Conservation (phyloP, 1,284 basidiomycete genomes). For the Sanghuangporus baumii region DNA sequence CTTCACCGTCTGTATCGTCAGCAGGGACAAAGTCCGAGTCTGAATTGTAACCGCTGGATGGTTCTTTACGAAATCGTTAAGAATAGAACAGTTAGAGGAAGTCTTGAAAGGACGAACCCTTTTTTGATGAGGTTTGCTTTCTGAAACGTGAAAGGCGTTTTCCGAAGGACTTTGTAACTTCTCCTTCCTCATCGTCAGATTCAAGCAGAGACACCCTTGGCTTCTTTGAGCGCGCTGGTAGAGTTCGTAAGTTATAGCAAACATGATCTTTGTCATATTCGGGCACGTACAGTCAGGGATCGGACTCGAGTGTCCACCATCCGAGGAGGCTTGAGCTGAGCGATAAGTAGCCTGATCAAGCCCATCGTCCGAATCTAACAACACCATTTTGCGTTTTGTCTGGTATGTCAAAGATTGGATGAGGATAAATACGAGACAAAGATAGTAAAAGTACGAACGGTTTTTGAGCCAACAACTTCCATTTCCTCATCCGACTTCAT, state of each 20-base stretch:
- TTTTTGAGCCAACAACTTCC: conserved; percentile 23
- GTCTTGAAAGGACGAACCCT: conserved; percentile 16
- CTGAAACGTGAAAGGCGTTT: conserved; percentile 58
- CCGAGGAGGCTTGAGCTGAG: conserved; percentile 24
- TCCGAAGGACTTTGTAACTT: conserved; percentile 42
- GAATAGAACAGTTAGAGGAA: neutral
- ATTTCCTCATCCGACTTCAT: conserved; percentile 48
- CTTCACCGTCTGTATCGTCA: conserved; percentile 29
- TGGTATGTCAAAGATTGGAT: conserved; percentile 23
- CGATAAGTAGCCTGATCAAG: conserved; percentile 17
- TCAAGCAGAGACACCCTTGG: conserved; percentile 41
- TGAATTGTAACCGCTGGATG: conserved; percentile 5
- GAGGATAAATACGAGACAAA: neutral
- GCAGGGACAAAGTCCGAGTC: conserved; percentile 20
- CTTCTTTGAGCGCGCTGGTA: conserved; percentile 40
- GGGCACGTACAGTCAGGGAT: conserved; percentile 22
- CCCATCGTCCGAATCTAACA: conserved; percentile 67
- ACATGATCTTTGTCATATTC: neutral
- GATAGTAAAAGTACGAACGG: conserved; percentile 27
- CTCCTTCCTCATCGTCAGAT: conserved; percentile 36
- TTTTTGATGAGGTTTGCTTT: conserved; percentile 47
- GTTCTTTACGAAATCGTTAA: neutral
- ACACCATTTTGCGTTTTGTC: conserved; percentile 62
- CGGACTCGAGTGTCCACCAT: conserved; percentile 23
- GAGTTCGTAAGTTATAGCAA: neutral